Evolutionary conservation across 2,329 filamentous ascomycete species (phyloP), one percentile per base, ranked within the genome.

Genomic region (Colletotrichum limetticola): DNA sequence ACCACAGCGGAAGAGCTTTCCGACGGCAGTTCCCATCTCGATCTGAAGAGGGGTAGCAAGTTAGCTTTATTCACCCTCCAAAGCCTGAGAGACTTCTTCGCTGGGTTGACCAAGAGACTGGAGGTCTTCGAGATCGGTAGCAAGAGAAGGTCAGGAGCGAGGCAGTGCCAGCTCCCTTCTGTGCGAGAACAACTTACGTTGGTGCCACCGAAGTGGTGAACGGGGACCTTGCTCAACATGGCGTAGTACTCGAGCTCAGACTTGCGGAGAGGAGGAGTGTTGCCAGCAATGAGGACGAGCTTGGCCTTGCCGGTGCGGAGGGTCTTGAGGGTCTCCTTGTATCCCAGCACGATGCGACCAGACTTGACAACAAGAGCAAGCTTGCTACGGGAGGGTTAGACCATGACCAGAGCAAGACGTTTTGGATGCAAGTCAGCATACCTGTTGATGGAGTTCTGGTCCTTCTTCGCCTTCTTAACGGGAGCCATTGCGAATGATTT

Each of bases 131-230:
- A 57, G 66, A 37, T 59, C 61, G 65, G 35, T 69, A 75, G 76
- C 66, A 75, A 78, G 66, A 75, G 78, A 80, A 82, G 78, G 81
- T 77, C 76, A 60, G 74, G 59, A 76, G 73, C 73, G 73, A 74
- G 64, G 57, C 55, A 24, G 26, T 66, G 56, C 67, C 30, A 60
- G 66, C 64, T 35, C 22, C 59, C 63, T n/a, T 57, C 7, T 55
- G n/a, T 35, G 60, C 64, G 26, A 56, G 46, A 24, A 46, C 56
- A 71, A 95, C 96, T 93, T 93, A 98, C 96, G 92, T 98, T 98
- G 93, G 97, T 98, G 82, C 97, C 97, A 80, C 91, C 91, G 89
- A 98, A 98, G 91, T 99, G 97, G 91, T 98, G 96, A 82, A 98
- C 96, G 78, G 93, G 92, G 81, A 93, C 94, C 92, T 98, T 98